A percentile compares a stretch with the other conserved stretches of the same genome.
Conservation (phyloP, 176 grass and related monocot species). For the Ampelocalamus luodianensis region DNA sequence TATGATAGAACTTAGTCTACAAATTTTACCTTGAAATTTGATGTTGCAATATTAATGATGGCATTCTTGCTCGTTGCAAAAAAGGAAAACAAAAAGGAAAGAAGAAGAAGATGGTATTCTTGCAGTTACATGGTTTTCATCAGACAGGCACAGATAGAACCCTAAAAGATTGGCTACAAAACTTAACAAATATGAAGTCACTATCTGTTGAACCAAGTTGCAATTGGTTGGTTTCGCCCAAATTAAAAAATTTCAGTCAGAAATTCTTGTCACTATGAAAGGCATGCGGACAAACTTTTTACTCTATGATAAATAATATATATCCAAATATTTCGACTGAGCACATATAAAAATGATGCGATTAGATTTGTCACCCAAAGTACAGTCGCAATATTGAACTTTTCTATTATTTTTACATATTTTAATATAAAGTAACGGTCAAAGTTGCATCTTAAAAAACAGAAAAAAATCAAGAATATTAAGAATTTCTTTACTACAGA, state of each 20-base stretch:
- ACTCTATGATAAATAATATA: not conserved
- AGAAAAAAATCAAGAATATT: not conserved
- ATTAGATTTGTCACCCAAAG: not conserved
- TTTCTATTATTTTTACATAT: not conserved
- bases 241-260: no score
- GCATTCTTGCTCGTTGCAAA: no score
- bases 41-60: no score
- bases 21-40: no score
- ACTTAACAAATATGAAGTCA: not conserved
- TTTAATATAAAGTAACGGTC: not conserved
- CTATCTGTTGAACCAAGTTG: not conserved
- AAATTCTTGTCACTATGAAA: not conserved
- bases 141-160: not conserved
- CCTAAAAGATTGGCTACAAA: not conserved
- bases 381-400: not conserved
- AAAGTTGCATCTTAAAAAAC: not conserved
- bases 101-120: not conserved
- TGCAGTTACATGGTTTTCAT: not conserved
- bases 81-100: not conserved
- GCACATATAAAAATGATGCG: not conserved
- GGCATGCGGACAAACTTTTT: no score
- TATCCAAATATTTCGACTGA: not conserved
- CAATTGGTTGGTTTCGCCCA: not conserved
- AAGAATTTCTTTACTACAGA: not conserved
- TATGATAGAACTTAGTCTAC: not conserved